These are phyloP conservation scores for Penicillium desertorum DNA, from an alignment of 495 filamentous ascomycete species.

Conservation along the genomic window DNA sequence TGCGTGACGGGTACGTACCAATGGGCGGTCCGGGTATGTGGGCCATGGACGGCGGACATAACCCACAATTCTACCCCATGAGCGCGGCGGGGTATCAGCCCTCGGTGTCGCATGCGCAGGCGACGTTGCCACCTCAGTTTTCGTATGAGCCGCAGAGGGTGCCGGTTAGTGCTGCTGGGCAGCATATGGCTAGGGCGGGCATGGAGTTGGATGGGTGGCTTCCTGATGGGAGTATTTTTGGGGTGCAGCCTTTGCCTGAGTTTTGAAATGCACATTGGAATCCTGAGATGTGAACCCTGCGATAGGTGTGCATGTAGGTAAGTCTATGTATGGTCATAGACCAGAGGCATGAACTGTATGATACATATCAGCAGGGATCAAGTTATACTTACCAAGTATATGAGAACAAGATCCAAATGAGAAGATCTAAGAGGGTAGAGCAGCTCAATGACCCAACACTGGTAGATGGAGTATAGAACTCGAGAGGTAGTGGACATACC, in stretches of 20 bases:
- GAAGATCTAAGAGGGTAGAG: background rate
- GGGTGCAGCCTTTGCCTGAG: constrained; percentile 36
- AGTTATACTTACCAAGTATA: background rate
- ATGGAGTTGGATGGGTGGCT: constrained; percentile 44
- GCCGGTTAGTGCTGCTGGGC: constrained; percentile 15
- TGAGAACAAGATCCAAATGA: background rate
- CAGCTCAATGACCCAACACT: background rate
- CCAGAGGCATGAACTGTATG: background rate
- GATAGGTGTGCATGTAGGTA: background rate
- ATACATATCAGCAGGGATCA: background rate
- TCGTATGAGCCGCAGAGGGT: constrained; percentile 31
- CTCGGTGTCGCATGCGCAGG: constrained; percentile 14
- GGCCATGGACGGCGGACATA: constrained; percentile 22
- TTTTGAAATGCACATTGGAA: constrained; percentile 21
- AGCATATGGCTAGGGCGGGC: constrained; percentile 21
- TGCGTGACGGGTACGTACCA: constrained; percentile 26
- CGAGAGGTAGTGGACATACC: background rate
- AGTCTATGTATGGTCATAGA: background rate
- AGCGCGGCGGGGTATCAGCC: constrained; percentile 19
- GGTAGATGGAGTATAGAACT: background rate
- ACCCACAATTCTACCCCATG: constrained; percentile 19
- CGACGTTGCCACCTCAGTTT: constrained; percentile 26
- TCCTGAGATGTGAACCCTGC: background rate
- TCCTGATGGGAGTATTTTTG: constrained; percentile 37
- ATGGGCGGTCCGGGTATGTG: constrained; percentile 27